These are phyloP conservation scores for Friedmanniomyces endolithicus DNA, from an alignment of 495 filamentous ascomycete species.

Conservation along the genomic window DNA sequence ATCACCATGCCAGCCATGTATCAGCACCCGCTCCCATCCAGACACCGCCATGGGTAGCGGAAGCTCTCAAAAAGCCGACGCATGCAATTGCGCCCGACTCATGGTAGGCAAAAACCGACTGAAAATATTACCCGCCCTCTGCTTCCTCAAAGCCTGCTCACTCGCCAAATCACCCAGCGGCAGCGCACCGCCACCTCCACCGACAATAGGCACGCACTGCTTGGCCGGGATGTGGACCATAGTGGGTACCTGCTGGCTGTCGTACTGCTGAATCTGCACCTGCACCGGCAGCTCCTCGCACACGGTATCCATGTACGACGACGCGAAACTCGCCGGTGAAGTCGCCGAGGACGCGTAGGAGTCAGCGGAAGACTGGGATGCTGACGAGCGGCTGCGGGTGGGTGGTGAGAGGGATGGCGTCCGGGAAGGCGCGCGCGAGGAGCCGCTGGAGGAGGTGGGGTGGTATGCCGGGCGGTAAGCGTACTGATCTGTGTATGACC, in stretches of 20 bases:
- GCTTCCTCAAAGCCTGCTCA: conserved; percentile 31
- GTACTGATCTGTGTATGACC: conserved; percentile 15
- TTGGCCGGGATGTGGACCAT: conserved; percentile 27
- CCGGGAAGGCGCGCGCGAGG: conserved; percentile 26
- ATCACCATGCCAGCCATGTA: not conserved
- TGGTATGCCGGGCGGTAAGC: conserved; percentile 10
- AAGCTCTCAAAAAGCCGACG: not conserved
- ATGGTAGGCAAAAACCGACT: conserved; percentile 26
- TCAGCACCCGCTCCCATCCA: not conserved
- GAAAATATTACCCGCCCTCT: conserved; percentile 30
- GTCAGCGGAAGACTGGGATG: conserved; percentile 21
- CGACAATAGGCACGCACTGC: conserved; percentile 4
- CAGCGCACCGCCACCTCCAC: conserved; percentile 1
- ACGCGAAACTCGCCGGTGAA: conserved; percentile 20
- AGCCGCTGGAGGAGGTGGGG: conserved; percentile 13
- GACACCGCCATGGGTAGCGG: not conserved
- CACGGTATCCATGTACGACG: conserved; percentile 18
- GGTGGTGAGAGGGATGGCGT: conserved; percentile 34
- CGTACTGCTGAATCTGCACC: conserved; percentile 29
- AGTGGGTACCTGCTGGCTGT: conserved; percentile 26
- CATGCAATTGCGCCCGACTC: conserved; percentile 10
- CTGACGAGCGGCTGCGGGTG: conserved; percentile 28
- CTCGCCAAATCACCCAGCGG: conserved; percentile 3
- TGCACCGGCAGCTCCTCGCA: conserved; percentile 22
- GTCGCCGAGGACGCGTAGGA: conserved; percentile 14